phyloP scores from a whole-genome alignment of 768 basidiomycete genomes.

The Atractiella rhizophila region DNA sequence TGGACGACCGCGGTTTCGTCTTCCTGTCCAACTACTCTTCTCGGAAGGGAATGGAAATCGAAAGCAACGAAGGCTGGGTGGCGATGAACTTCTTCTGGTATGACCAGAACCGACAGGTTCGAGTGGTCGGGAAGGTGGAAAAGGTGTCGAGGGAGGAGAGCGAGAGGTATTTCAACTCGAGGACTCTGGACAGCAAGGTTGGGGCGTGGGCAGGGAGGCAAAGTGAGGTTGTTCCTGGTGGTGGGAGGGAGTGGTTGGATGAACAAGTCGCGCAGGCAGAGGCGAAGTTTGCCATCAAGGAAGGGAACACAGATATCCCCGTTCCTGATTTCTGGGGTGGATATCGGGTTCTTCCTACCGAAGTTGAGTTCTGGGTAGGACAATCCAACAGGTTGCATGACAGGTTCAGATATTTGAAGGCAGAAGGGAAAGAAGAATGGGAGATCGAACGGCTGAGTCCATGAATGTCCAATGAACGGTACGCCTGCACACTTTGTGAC shows the following conservation, averaged over 20 bases:
- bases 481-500: too few relatives aligned
- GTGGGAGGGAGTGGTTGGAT: conserved; percentile 38
- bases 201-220: conserved; percentile 89
- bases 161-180: conserved; percentile 51
- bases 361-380: conserved; percentile 93
- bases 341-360: conserved; percentile 81
- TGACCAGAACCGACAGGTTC: conserved; percentile 51
- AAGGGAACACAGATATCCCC: too few relatives aligned
- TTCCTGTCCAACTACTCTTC: conserved; percentile 95
- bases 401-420: conserved; percentile 31
- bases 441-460: conserved; percentile 2
- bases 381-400: too few relatives aligned
- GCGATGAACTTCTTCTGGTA: conserved; percentile 77
- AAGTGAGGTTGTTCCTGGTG: conserved; percentile 47
- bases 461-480: too few relatives aligned
- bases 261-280: conserved; percentile 35
- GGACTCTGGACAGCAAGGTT: conserved; percentile 58
- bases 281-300: conserved; percentile 33
- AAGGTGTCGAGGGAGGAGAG: conserved; percentile 46
- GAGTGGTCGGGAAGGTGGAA: conserved; percentile 66
- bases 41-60: conserved; percentile 52
- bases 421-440: conserved; percentile 9
- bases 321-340: conserved; percentile 89
- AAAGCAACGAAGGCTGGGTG: too few relatives aligned
- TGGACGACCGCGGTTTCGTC: conserved; percentile 64